Conservation (phyloP, 495 filamentous ascomycete species). For the Penicillium simplicissimum region DNA sequence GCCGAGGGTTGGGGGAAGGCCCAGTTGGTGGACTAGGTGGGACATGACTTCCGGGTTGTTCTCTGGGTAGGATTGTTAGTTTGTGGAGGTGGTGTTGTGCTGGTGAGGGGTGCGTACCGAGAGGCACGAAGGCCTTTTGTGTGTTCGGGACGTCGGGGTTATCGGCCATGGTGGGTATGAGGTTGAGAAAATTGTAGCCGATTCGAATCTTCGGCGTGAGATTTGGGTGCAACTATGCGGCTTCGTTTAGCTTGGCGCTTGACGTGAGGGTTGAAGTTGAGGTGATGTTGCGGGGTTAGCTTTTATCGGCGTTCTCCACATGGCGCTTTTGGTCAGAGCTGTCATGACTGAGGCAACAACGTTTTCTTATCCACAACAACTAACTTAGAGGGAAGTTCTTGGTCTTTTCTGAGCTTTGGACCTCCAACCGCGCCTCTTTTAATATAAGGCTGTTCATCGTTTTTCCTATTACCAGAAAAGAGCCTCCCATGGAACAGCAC, state of each 20-base stretch:
- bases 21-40: slow-evolving; percentile 71
- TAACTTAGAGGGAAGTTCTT: too few relatives aligned
- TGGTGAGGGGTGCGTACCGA: slow-evolving; percentile 33
- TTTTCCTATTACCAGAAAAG: too few relatives aligned
- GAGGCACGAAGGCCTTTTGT: slow-evolving; percentile 53
- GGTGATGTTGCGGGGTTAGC: slow-evolving; percentile 10
- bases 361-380: too few relatives aligned
- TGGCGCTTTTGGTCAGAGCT: not conserved
- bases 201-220: not conserved
- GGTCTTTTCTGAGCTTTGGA: too few relatives aligned
- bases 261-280: slow-evolving; percentile 2
- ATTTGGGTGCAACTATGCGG: not conserved
- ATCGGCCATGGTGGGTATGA: slow-evolving; percentile 33
- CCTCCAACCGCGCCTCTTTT: too few relatives aligned
- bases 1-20: slow-evolving; percentile 61
- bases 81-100: not conserved
- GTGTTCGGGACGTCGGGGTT: slow-evolving; percentile 38
- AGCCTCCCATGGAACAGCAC: too few relatives aligned
- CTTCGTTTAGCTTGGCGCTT: not conserved
- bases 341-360: not conserved
- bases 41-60: slow-evolving; percentile 84
- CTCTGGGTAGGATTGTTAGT: slow-evolving; percentile 36
- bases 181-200: too few relatives aligned
- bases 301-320: slow-evolving; percentile 11
- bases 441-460: too few relatives aligned